Evolutionary conservation across 2,329 filamentous ascomycete species (phyloP).

Genomic region (Fusarium miscanthi): DNA sequence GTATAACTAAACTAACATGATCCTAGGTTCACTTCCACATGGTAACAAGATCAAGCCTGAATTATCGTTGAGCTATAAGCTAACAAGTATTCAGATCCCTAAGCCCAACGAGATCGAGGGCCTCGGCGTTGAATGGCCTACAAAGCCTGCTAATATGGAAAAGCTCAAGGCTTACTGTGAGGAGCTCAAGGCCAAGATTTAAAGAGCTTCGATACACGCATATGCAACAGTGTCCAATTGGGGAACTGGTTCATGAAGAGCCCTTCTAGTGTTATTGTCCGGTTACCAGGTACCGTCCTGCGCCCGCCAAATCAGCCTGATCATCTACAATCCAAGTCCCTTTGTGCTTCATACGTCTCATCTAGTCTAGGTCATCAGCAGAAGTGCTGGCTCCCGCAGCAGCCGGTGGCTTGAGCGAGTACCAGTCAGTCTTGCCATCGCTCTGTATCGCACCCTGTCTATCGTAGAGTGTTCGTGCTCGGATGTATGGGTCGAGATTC

Average conservation of each 20-base stretch:
- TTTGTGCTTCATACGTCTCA: conserved; percentile 25
- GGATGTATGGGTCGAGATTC: conserved; percentile 86
- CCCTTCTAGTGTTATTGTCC: conserved; percentile 34
- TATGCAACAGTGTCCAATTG: background rate
- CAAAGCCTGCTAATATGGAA: conserved; percentile 81
- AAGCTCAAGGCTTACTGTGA: conserved; percentile 82
- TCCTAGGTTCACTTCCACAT: conserved; percentile 90
- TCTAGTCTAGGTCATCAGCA: conserved; percentile 59
- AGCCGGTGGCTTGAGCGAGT: conserved; percentile 54
- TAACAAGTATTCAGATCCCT: conserved; percentile 73
- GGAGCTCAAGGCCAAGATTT: conserved; percentile 92
- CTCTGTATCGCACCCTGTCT: conserved; percentile 76
- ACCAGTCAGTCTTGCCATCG: conserved; percentile 78
- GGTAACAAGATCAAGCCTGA: conserved; percentile 58
- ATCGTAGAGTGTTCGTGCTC: conserved; percentile 87
- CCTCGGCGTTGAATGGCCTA: conserved; percentile 82
- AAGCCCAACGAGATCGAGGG: conserved; percentile 90
- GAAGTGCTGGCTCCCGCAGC: conserved; percentile 49
- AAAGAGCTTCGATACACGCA: conserved; percentile 39
- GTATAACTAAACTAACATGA: conserved; percentile 2
- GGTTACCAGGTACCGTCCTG: conserved; percentile 6
- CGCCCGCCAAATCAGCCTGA: conserved; percentile 9
- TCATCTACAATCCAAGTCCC: conserved; percentile 11
- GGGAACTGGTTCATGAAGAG: conserved; percentile 15
- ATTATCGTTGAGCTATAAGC: background rate